phyloP scores from a whole-genome alignment of 1,139 yeast species.

The Pichia inconspicua region DNA sequence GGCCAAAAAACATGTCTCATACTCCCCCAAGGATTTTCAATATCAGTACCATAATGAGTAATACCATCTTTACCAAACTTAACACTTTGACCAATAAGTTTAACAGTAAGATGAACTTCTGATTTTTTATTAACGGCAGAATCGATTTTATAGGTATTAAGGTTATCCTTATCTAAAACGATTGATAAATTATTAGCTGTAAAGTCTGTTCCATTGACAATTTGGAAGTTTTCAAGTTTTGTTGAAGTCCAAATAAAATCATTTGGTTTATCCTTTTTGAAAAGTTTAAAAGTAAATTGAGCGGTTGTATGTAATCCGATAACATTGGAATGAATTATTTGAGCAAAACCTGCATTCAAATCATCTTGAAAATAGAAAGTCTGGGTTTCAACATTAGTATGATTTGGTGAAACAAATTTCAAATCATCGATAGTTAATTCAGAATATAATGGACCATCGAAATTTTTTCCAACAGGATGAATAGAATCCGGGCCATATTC shows the following conservation, averaged over 20 bases:
- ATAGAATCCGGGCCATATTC: constrained; percentile 91
- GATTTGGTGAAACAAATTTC: constrained; percentile 64
- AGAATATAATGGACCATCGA: constrained; percentile 40
- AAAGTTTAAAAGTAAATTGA: constrained; percentile 84
- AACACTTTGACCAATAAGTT: constrained; percentile 67
- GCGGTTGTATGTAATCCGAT: constrained; percentile 89
- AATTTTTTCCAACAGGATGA: constrained; percentile 61
- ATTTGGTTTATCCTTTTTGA: constrained; percentile 43
- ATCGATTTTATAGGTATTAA: constrained; percentile 45
- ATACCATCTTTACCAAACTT: constrained; percentile 86
- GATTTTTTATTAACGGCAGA: constrained; percentile 64
- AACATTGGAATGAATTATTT: constrained; percentile 86
- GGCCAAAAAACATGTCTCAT: constrained; percentile 99
- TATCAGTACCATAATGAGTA: constrained; percentile 78
- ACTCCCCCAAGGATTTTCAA: constrained; percentile 86
- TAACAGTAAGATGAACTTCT: constrained; percentile 61
- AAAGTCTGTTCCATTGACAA: constrained; percentile 70
- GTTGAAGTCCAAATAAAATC: constrained; percentile 82
- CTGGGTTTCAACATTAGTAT: constrained; percentile 91
- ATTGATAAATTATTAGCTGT: constrained; percentile 65
- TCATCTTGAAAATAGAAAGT: constrained; percentile 72
- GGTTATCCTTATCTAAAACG: constrained; percentile 46
- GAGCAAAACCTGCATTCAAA: constrained; percentile 80
- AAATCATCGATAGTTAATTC: constrained; percentile 55
- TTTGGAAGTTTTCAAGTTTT: constrained; percentile 64